Percentiles rank a stretch among this genome's conserved stretches.
These are phyloP conservation scores for Cephalotrichum gorgonifer DNA, from an alignment of 2,329 filamentous ascomycete species.

Conservation along the genomic window DNA sequence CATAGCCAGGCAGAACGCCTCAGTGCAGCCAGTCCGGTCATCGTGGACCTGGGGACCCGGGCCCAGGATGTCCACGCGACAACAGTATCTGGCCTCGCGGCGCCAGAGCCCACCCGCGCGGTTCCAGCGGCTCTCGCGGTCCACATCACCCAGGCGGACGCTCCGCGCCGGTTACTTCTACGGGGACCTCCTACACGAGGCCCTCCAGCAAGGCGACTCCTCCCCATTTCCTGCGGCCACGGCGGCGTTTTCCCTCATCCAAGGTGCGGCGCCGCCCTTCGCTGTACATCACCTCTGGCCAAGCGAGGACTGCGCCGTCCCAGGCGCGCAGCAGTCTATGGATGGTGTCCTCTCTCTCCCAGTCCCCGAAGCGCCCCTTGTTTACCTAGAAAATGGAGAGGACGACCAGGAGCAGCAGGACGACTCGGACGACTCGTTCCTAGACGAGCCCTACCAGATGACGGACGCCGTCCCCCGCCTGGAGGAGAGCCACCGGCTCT, in stretches of 20 bases:
- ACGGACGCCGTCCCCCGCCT: not conserved
- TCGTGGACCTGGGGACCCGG: not conserved
- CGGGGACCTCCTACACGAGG: not conserved
- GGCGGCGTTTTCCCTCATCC: not conserved
- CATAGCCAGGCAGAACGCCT: too few species aligned
- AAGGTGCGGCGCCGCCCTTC: too few species aligned
- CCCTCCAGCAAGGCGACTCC: not conserved
- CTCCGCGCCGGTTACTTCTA: not conserved
- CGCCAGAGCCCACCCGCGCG: not conserved
- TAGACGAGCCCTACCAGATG: not conserved
- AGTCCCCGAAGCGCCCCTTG: not conserved
- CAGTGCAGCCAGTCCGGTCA: too few species aligned
- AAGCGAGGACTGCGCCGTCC: not conserved
- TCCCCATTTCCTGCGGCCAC: not conserved
- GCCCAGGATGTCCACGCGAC: not conserved
- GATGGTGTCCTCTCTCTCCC: not conserved
- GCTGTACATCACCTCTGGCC: not conserved
- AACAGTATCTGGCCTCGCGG: not conserved
- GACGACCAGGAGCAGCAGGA: not conserved
- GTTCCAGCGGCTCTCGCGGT: not conserved
- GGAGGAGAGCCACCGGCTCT: not conserved
- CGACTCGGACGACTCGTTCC: not conserved
- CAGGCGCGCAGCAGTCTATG: not conserved
- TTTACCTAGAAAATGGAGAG: not conserved
- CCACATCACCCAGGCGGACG: not conserved